A percentile compares a stretch with the other conserved stretches of the same genome.
phyloP scores from a whole-genome alignment of 306 rosid genomes.

The Acacia crassicarpa region DNA sequence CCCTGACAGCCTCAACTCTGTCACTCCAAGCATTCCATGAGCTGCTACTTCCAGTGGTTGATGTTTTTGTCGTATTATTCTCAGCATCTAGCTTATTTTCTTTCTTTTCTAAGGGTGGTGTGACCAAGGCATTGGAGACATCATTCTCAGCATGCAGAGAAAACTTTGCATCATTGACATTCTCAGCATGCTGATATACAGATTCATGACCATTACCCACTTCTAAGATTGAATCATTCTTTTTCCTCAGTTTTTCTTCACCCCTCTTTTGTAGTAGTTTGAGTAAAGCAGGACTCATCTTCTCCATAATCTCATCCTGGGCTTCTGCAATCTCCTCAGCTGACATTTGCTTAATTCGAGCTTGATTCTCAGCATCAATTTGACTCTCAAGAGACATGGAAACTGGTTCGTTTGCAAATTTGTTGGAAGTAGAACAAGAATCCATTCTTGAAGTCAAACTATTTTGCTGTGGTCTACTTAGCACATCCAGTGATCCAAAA shows the following conservation, averaged over 20 bases:
- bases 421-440: constrained; percentile 35
- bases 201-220: constrained; percentile 27
- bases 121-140: constrained; percentile 22
- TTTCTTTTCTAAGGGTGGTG: constrained; percentile 29
- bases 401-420: constrained; percentile 36
- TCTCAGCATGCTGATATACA: constrained; percentile 35
- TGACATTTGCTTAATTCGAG: constrained; percentile 66
- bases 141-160: constrained; percentile 32
- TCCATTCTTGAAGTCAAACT: constrained; percentile 26
- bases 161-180: constrained; percentile 34
- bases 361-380: constrained; percentile 77
- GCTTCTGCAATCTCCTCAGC: constrained; percentile 74
- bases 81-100: constrained; percentile 33
- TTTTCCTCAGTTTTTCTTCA: constrained; percentile 54
- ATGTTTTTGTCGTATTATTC: constrained; percentile 27
- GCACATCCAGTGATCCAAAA: constrained; percentile 20
- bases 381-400: constrained; percentile 54
- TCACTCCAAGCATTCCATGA: constrained; percentile 85
- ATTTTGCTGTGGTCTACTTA: constrained; percentile 20
- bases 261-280: constrained; percentile 69
- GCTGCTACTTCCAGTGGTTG: constrained; percentile 45
- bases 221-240: constrained; percentile 34
- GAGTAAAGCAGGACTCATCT: constrained; percentile 61
- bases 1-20: constrained; percentile 78
- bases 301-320: constrained; percentile 75